Evolutionary conservation across 2,329 filamentous ascomycete species (phyloP).

Genomic region (Ascochyta rabiei): DNA sequence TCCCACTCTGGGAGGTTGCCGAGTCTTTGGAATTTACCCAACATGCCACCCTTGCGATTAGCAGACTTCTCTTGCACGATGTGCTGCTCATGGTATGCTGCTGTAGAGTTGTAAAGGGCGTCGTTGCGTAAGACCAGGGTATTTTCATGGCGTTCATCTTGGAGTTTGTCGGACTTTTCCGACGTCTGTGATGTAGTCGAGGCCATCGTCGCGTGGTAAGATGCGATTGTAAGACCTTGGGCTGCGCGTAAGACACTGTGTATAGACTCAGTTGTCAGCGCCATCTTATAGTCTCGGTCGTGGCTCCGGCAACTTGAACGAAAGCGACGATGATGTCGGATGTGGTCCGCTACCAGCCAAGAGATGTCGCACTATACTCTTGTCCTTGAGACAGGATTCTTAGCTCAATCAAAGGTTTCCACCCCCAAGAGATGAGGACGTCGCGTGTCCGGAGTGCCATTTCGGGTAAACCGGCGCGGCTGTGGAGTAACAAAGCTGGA

Average conservation of each 20-base stretch:
- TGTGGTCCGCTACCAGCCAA: constrained; percentile 6
- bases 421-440: not conserved
- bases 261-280: constrained; percentile 1
- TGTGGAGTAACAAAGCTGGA: not conserved
- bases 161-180: constrained; percentile 1
- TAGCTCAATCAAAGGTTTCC: not conserved
- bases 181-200: not conserved
- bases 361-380: constrained; percentile 6
- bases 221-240: constrained; percentile 6
- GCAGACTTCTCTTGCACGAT: constrained; percentile 9
- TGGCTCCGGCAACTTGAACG: not conserved
- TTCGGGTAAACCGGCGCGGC: no score
- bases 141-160: constrained; percentile 5
- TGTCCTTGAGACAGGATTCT: constrained; percentile 1
- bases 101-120: not conserved
- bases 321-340: not conserved
- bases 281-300: constrained; percentile 1
- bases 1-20: constrained; percentile 25
- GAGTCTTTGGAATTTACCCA: constrained; percentile 15
- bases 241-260: constrained; percentile 3
- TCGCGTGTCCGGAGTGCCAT: no score
- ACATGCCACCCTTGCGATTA: not conserved
- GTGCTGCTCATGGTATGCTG: not conserved
- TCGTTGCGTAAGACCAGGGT: not conserved
- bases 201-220: constrained; percentile 2